phyloP scores from a whole-genome alignment of 805 yeast genomes.

The Spencermartinsiella europaea region DNA sequence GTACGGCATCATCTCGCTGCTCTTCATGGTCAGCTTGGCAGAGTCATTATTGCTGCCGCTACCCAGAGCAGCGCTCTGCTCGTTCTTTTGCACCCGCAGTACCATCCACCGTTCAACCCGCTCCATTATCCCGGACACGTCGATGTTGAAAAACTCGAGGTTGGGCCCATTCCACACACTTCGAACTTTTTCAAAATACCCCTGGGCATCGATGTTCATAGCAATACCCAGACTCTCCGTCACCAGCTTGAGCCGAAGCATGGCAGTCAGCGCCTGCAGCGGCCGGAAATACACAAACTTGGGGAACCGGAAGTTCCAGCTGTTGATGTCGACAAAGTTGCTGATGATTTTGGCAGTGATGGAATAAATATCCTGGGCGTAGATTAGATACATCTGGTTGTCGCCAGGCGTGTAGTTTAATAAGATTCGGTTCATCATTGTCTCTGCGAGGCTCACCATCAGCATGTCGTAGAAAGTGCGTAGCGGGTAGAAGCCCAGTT shows the following conservation, averaged over 20 bases:
- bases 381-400: not conserved
- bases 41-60: not conserved
- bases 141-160: not conserved
- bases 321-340: slow-evolving; percentile 7
- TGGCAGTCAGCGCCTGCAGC: slow-evolving; percentile 17
- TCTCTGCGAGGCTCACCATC: slow-evolving; percentile 1
- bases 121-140: not conserved
- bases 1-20: not conserved
- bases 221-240: slow-evolving; percentile 18
- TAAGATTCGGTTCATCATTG: slow-evolving; percentile 7
- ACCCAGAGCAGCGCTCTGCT: not conserved
- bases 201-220: slow-evolving; percentile 26
- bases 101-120: not conserved
- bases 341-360: slow-evolving; percentile 3
- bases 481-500: not conserved
- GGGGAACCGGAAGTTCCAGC: slow-evolving; percentile 11
- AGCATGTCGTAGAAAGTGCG: not conserved
- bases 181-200: slow-evolving; percentile 19
- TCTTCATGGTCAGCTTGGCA: not conserved
- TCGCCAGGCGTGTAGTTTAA: not conserved
- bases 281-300: slow-evolving; percentile 21
- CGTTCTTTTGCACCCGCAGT: not conserved
- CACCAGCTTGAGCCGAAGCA: slow-evolving; percentile 15
- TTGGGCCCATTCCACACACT: slow-evolving; percentile 23
- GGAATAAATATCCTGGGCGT: not conserved